Percentiles rank a stretch among this genome's conserved stretches.
These are phyloP conservation scores for Aspergillus intermedius DNA, from an alignment of 2,329 filamentous ascomycete species.

Conservation along the genomic window DNA sequence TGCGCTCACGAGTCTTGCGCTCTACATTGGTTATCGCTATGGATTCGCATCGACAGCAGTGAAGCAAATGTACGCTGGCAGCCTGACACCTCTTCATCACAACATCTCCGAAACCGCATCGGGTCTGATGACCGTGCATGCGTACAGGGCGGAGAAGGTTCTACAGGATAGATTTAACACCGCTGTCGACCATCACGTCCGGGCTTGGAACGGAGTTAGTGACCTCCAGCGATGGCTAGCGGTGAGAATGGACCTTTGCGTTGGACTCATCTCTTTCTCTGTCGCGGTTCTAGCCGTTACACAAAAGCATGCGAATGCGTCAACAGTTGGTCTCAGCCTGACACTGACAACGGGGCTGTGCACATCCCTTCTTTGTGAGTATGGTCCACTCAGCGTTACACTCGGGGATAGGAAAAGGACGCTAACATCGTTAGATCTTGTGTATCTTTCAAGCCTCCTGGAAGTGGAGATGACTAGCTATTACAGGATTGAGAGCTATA, in stretches of 20 bases:
- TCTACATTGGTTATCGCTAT: constrained; percentile 8
- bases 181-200: constrained; percentile 6
- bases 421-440: constrained; percentile 2
- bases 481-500: constrained; percentile 68
- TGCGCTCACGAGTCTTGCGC: constrained; percentile 3
- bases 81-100: constrained; percentile 8
- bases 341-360: constrained; percentile 7
- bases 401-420: background rate
- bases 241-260: constrained; percentile 10
- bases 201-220: constrained; percentile 9
- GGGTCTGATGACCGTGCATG: constrained; percentile 8
- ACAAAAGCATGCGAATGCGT: constrained; percentile 3
- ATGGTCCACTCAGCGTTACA: too few species aligned
- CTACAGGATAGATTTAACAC: constrained; percentile 6
- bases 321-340: constrained; percentile 8
- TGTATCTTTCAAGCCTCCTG: constrained; percentile 25
- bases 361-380: constrained; percentile 7
- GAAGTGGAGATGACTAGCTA: constrained; percentile 70
- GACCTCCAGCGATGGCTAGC: constrained; percentile 11
- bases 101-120: constrained; percentile 8
- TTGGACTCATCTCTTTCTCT: constrained; percentile 8
- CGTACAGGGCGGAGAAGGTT: constrained; percentile 6
- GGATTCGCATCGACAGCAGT: constrained; percentile 8
- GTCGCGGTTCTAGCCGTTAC: constrained; percentile 5
- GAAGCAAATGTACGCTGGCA: constrained; percentile 10